These are phyloP conservation scores for Penicillium malachiteum DNA, from an alignment of 495 filamentous ascomycete genomes.

Conservation along the genomic window DNA sequence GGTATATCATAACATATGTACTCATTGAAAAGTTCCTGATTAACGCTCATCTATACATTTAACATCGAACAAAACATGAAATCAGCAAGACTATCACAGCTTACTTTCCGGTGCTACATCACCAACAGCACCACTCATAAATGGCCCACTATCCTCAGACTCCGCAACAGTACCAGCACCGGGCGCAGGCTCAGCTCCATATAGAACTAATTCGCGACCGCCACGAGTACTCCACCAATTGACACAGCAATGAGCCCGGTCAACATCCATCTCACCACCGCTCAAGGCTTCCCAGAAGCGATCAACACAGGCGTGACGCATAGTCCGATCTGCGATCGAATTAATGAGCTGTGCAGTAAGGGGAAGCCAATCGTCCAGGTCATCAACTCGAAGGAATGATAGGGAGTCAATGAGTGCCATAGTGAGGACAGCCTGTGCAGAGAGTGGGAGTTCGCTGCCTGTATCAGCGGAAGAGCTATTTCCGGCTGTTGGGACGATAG, in stretches of 20 bases:
- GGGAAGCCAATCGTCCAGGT: slow-evolving; percentile 77
- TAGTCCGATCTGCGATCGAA: slow-evolving; percentile 54
- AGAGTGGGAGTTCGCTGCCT: slow-evolving; percentile 47
- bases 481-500: slow-evolving; percentile 40
- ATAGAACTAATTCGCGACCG: slow-evolving; percentile 64
- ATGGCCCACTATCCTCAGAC: slow-evolving; percentile 29
- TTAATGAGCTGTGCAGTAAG: slow-evolving; percentile 68
- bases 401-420: slow-evolving; percentile 82
- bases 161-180: slow-evolving; percentile 6
- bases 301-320: slow-evolving; percentile 65
- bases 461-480: slow-evolving; percentile 30
- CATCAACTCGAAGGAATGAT: slow-evolving; percentile 64
- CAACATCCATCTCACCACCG: slow-evolving; percentile 89
- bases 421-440: slow-evolving; percentile 77
- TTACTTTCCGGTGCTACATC: slow-evolving; percentile 43
- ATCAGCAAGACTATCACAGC: slow-evolving; percentile 24
- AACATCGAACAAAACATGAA: too few relatives aligned
- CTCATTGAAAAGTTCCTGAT: background rate
- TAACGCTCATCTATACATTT: too few relatives aligned
- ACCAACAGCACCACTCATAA: slow-evolving; percentile 62
- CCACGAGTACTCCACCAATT: slow-evolving; percentile 82
- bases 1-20: background rate
- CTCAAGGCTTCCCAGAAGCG: slow-evolving; percentile 85
- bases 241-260: slow-evolving; percentile 74
- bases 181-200: slow-evolving; percentile 41